Base-by-base conservation (phyloP, 352 stramenopile genomes). In the Globisporangium canariense region DNA sequence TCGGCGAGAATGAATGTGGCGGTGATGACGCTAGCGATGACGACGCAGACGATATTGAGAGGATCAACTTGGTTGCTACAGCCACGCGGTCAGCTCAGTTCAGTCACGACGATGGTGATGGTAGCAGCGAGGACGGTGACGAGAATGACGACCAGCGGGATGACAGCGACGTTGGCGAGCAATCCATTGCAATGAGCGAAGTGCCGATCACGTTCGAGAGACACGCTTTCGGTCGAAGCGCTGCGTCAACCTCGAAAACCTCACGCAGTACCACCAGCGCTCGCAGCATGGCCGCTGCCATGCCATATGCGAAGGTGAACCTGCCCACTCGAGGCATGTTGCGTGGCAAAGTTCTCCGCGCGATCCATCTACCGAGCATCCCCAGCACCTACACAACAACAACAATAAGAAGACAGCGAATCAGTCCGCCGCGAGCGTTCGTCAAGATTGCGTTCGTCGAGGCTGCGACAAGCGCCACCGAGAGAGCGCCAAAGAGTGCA, bases 361-460 rank as follows among this genome's bases (percentile, higher is more conserved):
- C 77, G 11, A 78, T n/a, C n/a, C 54, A 71, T 54, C 60, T 91
- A 6, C 66, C 70, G 1, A 59, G 57, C 10, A 22, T 46, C 53
- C 65, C 58, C 9, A 25, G 25, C 9, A 53, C 60, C 25, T 2
- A 4, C 13, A 7, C 20, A 11, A 4, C n/a, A 22, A 4, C 51
- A 11, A 4, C n/a, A 22, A 4, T 30, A 18, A 36, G 8, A 56
- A 38, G 25, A 10, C 18, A 38, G 13, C 25, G 16, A 25, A 62
- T 62, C 25, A 38, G 50, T 69, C 3, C 55, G 50, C 32, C 78
- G 2, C 72, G 62, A 36, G 70, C 78, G 1, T 87, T 86, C 41
- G 78, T 88, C 4, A 70, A 75, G 13, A 58, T 88, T 3, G 74
- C 81, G 4, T 90, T 90, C 40, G 75, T 83, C 1, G 77, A 90